Percentiles rank a stretch among this genome's conserved stretches.
Conservation (phyloP, 78 protist genomes). For the Dictyostelium discoideum region dicty_2.7 NC_007089.4:5500501-5501000, state of each 20-base stretch:
- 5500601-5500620: no score
- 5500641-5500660: not conserved
- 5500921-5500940: not conserved
- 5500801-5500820: not conserved
- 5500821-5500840: not conserved
- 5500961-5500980: conserved; percentile 21
- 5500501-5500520: not conserved
- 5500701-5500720: not conserved
- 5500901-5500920: not conserved
- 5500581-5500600: not conserved
- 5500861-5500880: not conserved
- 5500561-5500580: not conserved
- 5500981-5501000: not conserved
- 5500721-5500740: not conserved
- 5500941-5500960: conserved; percentile 2
- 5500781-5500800: conserved; percentile 46
- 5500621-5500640: not conserved
- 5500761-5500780: not conserved
- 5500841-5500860: conserved; percentile 14
- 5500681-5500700: not conserved
- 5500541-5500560: not conserved
- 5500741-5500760: not conserved
- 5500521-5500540: conserved; percentile 30
- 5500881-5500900: not conserved
- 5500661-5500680: not conserved